phyloP scores from a whole-genome alignment of 2,329 filamentous ascomycete genomes.

The Xylaria sp. region DNA sequence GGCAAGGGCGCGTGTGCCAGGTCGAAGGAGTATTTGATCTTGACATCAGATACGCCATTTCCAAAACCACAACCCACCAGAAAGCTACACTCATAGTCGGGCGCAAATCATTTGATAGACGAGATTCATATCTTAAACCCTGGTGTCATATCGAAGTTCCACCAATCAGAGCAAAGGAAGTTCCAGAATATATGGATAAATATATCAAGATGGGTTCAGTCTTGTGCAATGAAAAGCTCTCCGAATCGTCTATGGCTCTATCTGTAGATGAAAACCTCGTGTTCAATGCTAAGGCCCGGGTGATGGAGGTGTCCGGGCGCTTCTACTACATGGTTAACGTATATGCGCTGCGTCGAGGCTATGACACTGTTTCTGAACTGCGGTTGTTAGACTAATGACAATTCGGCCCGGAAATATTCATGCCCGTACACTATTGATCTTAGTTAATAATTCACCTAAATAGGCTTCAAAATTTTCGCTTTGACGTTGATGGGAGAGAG shows the following conservation, averaged over 20 bases:
- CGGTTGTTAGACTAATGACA: not conserved
- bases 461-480: too few relatives aligned
- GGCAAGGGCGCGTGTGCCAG: not conserved
- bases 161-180: not conserved
- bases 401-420: too few relatives aligned
- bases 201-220: not conserved
- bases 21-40: not conserved
- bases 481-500: too few relatives aligned
- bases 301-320: conserved; percentile 18
- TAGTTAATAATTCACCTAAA: too few relatives aligned
- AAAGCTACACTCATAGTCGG: not conserved
- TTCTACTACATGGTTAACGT: conserved; percentile 18
- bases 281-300: not conserved
- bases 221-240: too few relatives aligned
- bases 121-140: conserved; percentile 2
- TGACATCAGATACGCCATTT: not conserved
- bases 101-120: conserved; percentile 11
- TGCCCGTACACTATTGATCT: too few relatives aligned
- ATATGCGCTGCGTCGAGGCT: not conserved
- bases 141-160: conserved; percentile 6
- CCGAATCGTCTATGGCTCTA: too few relatives aligned
- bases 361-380: not conserved
- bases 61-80: too few relatives aligned
- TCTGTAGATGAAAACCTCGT: not conserved
- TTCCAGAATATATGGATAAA: not conserved